phyloP scores from a whole-genome alignment of 2,329 filamentous ascomycete species.

The Davidsoniella neocaledoniae region DNA sequence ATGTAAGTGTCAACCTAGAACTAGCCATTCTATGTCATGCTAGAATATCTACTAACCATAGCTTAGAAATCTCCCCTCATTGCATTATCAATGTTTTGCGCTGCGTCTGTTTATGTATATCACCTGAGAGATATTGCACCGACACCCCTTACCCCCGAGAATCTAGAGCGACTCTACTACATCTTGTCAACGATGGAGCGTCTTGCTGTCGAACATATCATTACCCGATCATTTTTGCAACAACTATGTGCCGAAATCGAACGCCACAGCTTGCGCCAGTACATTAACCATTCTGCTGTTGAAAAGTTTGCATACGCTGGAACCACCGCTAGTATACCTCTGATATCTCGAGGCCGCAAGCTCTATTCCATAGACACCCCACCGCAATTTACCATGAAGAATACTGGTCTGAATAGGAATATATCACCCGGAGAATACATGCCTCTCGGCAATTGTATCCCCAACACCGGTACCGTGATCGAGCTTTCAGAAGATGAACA shows the following conservation, averaged over 20 bases:
- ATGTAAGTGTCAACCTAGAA: slow-evolving; percentile 34
- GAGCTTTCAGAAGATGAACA: slow-evolving; percentile 8
- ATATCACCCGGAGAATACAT: neutral
- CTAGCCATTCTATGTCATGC: neutral
- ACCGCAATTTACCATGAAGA: neutral
- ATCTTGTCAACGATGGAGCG: slow-evolving; percentile 63
- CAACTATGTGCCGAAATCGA: slow-evolving; percentile 75
- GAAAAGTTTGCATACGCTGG: slow-evolving; percentile 19
- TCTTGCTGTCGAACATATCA: slow-evolving; percentile 53
- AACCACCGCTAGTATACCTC: slow-evolving; percentile 25
- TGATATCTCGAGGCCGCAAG: slow-evolving; percentile 22
- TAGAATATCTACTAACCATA: neutral
- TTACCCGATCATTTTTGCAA: slow-evolving; percentile 71
- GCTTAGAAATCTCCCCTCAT: slow-evolving; percentile 39
- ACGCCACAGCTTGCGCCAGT: slow-evolving; percentile 24
- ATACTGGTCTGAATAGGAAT: neutral
- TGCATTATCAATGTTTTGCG: slow-evolving; percentile 71
- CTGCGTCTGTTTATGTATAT: slow-evolving; percentile 68
- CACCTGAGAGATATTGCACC: slow-evolving; percentile 51
- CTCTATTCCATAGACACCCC: slow-evolving; percentile 1
- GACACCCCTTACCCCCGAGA: slow-evolving; percentile 34
- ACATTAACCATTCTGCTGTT: slow-evolving; percentile 23
- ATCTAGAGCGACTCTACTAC: slow-evolving; percentile 47
- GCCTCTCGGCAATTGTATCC: slow-evolving; percentile 1
- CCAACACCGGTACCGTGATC: neutral